Conservation (phyloP, 2,329 filamentous ascomycete species). For the Botrytis galanthina region DNA sequence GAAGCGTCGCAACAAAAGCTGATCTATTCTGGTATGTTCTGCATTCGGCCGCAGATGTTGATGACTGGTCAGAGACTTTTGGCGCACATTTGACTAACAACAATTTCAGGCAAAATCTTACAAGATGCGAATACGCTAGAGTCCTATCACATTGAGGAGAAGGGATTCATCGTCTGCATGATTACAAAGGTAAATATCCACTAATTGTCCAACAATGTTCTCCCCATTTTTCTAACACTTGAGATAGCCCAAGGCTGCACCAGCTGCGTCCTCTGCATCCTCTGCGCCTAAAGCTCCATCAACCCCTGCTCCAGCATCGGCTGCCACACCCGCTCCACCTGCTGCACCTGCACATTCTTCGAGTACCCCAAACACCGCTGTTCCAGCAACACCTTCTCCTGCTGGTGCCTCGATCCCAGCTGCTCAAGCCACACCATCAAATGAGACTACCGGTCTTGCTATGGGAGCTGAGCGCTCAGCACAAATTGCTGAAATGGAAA, state of each 20-base stretch:
- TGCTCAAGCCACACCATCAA: constrained; percentile 49
- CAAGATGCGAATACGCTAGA: constrained; percentile 97
- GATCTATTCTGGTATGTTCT: constrained; percentile 85
- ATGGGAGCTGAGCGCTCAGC: constrained; percentile 79
- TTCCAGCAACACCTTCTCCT: constrained; percentile 49
- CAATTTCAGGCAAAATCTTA: constrained; percentile 80
- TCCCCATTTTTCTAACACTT: constrained; percentile 30
- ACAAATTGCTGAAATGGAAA: constrained; percentile 89
- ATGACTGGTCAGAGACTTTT: not conserved
- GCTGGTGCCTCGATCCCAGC: constrained; percentile 50
- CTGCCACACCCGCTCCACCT: constrained; percentile 56
- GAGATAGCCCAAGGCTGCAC: constrained; percentile 64
- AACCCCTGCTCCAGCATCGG: constrained; percentile 60
- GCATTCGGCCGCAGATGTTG: not conserved
- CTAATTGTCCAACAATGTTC: not conserved
- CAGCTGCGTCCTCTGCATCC: constrained; percentile 41
- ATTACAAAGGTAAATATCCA: constrained; percentile 74
- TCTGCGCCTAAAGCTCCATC: constrained; percentile 57
- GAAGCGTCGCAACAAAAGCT: constrained; percentile 88
- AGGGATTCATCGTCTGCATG: constrained; percentile 99
- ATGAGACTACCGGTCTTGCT: constrained; percentile 77
- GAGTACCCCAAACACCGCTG: constrained; percentile 48
- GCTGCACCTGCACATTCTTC: constrained; percentile 62
- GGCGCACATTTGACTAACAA: constrained; percentile 33
- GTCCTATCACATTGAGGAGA: constrained; percentile 98